A percentile compares a stretch with the other conserved stretches of the same genome.
These are phyloP conservation scores for Ogataea glucozyma DNA, from an alignment of 805 yeast species.

Conservation along the genomic window DNA sequence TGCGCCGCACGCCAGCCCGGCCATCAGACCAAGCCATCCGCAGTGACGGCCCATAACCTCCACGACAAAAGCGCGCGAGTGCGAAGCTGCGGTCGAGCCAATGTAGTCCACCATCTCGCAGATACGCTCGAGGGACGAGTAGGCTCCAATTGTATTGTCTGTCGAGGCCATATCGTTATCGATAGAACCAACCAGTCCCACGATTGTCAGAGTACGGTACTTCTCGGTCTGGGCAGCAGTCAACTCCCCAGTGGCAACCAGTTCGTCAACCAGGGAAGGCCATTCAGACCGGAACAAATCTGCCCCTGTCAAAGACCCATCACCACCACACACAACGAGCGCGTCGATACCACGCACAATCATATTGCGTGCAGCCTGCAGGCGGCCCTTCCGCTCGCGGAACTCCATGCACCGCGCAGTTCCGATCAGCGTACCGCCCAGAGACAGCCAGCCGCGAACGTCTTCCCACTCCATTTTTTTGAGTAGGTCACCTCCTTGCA, in stretches of 20 bases:
- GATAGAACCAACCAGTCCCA: slow-evolving; percentile 94
- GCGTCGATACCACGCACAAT: slow-evolving; percentile 90
- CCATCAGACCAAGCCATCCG: slow-evolving; percentile 98
- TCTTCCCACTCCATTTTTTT: slow-evolving; percentile 88
- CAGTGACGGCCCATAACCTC: slow-evolving; percentile 99
- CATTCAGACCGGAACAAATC: slow-evolving; percentile 92
- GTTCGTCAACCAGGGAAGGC: slow-evolving; percentile 83
- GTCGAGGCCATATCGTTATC: slow-evolving; percentile 98
- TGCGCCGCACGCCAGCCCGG: slow-evolving; percentile 96
- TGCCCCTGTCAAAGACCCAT: slow-evolving; percentile 97
- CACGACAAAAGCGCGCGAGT: slow-evolving; percentile 94
- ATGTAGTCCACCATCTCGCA: slow-evolving; percentile 94
- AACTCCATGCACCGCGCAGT: slow-evolving; percentile 92
- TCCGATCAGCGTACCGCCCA: slow-evolving; percentile 95
- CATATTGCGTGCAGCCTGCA: slow-evolving; percentile 80
- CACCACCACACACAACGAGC: slow-evolving; percentile 96
- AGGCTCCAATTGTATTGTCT: slow-evolving; percentile 96
- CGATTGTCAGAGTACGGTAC: slow-evolving; percentile 75
- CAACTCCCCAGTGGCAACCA: slow-evolving; percentile 55
- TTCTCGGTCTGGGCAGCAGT: slow-evolving; percentile 59
- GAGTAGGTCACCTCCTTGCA: slow-evolving; percentile 76
- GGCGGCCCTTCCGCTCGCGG: slow-evolving; percentile 81
- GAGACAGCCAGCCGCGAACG: slow-evolving; percentile 88
- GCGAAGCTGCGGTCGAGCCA: slow-evolving; percentile 96
- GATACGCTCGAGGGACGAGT: slow-evolving; percentile 88